These are phyloP conservation scores for Phialocephala subalpina DNA, from an alignment of 2,329 filamentous ascomycete genomes.

Conservation along the genomic window DNA sequence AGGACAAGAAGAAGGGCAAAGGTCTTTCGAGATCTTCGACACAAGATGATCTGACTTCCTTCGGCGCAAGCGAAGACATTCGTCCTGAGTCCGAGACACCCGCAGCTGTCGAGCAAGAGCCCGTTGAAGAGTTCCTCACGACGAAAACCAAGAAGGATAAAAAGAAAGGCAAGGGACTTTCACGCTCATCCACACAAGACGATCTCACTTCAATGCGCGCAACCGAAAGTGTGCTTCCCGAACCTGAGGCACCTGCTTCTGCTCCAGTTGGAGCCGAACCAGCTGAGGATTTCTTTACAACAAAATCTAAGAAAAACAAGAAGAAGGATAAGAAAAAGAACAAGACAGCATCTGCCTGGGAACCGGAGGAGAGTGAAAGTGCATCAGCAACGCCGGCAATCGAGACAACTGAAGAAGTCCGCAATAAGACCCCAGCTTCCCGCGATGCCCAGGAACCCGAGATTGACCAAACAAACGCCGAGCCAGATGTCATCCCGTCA, in stretches of 20 bases:
- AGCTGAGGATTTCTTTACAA: constrained; percentile 23
- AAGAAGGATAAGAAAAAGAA: constrained; percentile 46
- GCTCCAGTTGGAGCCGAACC: constrained; percentile 18
- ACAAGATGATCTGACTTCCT: constrained; percentile 23
- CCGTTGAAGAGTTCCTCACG: constrained; percentile 18
- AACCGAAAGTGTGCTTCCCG: background rate
- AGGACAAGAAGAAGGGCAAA: constrained; percentile 51
- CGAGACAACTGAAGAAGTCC: background rate
- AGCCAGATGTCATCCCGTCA: background rate
- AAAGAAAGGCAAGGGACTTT: constrained; percentile 36
- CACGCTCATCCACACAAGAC: constrained; percentile 16
- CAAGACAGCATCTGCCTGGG: constrained; percentile 26
- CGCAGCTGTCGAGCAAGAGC: constrained; percentile 6
- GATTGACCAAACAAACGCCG: background rate
- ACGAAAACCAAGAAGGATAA: constrained; percentile 50
- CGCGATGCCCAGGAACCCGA: background rate
- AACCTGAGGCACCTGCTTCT: background rate
- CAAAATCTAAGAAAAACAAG: constrained; percentile 50
- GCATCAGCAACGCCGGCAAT: background rate
- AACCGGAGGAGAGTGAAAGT: constrained; percentile 19
- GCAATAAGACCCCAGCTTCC: background rate
- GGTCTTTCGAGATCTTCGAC: constrained; percentile 13
- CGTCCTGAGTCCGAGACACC: background rate
- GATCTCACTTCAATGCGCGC: constrained; percentile 10
- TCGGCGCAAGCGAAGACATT: background rate